Base-by-base conservation (phyloP, 495 filamentous ascomycete species). In the Hypoxylon lenormandii region DNA sequence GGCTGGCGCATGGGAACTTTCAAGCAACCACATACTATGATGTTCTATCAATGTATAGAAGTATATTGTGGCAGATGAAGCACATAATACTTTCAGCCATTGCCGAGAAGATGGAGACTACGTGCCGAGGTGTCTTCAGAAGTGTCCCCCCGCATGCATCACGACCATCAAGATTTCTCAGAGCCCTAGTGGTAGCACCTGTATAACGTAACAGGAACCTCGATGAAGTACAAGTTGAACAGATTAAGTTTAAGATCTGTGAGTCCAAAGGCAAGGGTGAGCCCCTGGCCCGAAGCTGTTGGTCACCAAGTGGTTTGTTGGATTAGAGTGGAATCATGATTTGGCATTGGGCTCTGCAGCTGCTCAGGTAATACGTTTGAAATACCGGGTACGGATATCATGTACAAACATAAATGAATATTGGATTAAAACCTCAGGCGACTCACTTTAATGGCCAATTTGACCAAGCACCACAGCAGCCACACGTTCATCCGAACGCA, bases 231-330 rank as follows among this genome's bases (percentile, higher is more conserved):
- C 38, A 36, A 37, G 13, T 36, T 38, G 22, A n/a, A 6, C 45
- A 62, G 60, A 61, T 70, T 62, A 48, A 30, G 26, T 60, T 70
- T 12, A 5, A 65, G 61, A 62, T 70, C 21, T 58, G 36, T 33
- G 33, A 47, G 37, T 47, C 18, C 11, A 42, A 23, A 30, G 38
- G 45, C 46, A 70, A 52, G 60, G 46, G 15, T 60, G 36, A 33
- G 26, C 13, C 60, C 67, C 26, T 57, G 18, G 3, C 15, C 18
- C 11, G 37, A 36, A 28, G 28, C 23, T 55, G 26, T 37, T 21
- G 23, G 10, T 2, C 56, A 40, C 23, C 26, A 51, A 37, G 51
- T 12, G 50, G 13, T 33, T 16, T 33, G 15, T 23, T 21, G 33
- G 40, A 7, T 42, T 18, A 16, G n/a, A 40, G 60, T 26, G 22